Conservation (phyloP, 768 basidiomycete genomes). For the Pleurotus tuoliensis region DNA sequence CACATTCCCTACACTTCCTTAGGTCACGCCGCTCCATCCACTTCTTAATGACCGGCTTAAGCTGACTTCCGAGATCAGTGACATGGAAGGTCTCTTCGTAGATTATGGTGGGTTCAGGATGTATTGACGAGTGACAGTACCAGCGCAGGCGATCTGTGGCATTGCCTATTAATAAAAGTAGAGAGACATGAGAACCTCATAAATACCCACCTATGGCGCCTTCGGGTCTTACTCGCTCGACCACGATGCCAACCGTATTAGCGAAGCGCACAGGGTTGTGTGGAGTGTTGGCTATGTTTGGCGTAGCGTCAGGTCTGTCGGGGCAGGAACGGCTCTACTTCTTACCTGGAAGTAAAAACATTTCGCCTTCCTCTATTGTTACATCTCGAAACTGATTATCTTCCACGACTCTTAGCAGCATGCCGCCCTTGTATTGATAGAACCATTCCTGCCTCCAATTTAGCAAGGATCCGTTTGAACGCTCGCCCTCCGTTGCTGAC, state of each 20-base stretch:
- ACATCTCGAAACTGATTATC: conserved; percentile 81
- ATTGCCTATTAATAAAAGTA: not conserved
- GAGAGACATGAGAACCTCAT: not conserved
- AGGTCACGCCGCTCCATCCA: conserved; percentile 71
- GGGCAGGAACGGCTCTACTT: not conserved
- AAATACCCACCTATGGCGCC: conserved; percentile 59
- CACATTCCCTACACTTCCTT: conserved; percentile 72
- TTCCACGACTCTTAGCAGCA: conserved; percentile 86
- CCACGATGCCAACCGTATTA: conserved; percentile 87
- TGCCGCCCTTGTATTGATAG: conserved; percentile 92
- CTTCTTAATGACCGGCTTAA: conserved; percentile 85
- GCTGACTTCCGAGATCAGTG: conserved; percentile 87
- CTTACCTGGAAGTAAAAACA: conserved; percentile 92
- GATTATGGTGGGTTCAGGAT: conserved; percentile 70
- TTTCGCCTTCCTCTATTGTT: conserved; percentile 88
- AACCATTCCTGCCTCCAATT: conserved; percentile 81
- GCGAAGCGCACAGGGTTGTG: conserved; percentile 95
- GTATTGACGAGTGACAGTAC: conserved; percentile 71
- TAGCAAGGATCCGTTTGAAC: not conserved
- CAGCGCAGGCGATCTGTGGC: conserved; percentile 80
- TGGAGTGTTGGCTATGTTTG: conserved; percentile 77
- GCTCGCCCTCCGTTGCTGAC: conserved; percentile 28
- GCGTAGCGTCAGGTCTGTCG: not conserved
- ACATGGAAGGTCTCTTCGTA: conserved; percentile 85
- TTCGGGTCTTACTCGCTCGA: conserved; percentile 80